phyloP scores from a whole-genome alignment of 352 stramenopile species.

The Globisporangium heterothallicum region DNA sequence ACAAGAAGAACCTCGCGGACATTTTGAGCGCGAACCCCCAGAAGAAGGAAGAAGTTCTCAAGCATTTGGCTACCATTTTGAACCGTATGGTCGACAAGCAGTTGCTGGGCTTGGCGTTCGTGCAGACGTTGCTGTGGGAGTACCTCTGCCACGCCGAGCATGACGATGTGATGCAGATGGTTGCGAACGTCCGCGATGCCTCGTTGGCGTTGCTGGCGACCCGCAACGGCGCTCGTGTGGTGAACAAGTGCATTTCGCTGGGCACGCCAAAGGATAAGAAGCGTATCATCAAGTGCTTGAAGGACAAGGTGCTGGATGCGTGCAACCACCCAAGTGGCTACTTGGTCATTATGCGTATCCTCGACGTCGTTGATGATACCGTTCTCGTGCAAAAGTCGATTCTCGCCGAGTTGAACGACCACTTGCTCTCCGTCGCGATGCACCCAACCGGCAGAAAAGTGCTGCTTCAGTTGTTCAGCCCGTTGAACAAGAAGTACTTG shows the following conservation, averaged over 20 bases:
- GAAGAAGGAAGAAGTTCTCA: constrained; percentile 74
- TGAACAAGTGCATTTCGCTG: constrained; percentile 82
- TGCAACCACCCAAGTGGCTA: constrained; percentile 89
- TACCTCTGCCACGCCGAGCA: constrained; percentile 82
- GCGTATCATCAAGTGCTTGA: constrained; percentile 87
- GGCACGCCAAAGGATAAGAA: constrained; percentile 88
- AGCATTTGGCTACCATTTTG: constrained; percentile 57
- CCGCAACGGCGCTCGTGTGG: constrained; percentile 80
- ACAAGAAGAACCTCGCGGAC: constrained; percentile 76
- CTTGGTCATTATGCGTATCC: constrained; percentile 84
- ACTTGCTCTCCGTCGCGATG: constrained; percentile 64
- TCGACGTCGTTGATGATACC: constrained; percentile 89
- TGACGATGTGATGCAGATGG: constrained; percentile 78
- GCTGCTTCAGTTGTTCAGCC: constrained; percentile 72
- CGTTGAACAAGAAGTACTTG: constrained; percentile 81
- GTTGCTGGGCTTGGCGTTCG: constrained; percentile 81
- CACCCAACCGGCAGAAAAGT: constrained; percentile 75
- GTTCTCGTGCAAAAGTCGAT: constrained; percentile 89
- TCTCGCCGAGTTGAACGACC: constrained; percentile 72
- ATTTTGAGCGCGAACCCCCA: constrained; percentile 58
- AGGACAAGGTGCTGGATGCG: constrained; percentile 87
- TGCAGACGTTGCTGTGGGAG: constrained; percentile 88
- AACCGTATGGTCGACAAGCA: constrained; percentile 90
- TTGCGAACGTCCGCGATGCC: constrained; percentile 81
- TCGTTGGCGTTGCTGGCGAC: constrained; percentile 83